Base-by-base conservation (phyloP, 441 rosid genomes). In the Melastoma candidum region DNA sequence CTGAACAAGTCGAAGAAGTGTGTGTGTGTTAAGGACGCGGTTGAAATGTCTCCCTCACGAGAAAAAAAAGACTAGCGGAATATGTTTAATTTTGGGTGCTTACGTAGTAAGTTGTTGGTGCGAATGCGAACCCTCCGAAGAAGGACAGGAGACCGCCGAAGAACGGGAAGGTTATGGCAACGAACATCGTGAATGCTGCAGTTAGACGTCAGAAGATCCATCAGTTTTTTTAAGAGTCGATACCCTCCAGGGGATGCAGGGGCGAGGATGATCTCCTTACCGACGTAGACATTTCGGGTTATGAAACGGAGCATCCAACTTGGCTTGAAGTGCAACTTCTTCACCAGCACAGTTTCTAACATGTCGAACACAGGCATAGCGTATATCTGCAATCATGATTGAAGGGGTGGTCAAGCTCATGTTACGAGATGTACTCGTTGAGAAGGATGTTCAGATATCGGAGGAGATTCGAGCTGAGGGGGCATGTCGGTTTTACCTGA, bases 401-500 rank as follows among this genome's bases (percentile, higher is more conserved):
- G 8, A 36, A 36, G 41, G 41, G 8, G 22, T 4, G 41, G 41
- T 36, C 8, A 17, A 17, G 22, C 22, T 17, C 22, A 17, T 17
- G 22, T 36, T 36, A 36, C 8, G 41, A 9, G 41, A 4, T 36
- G 41, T 36, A 9, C 41, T 36, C 8, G 10, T 36, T 2, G 6
- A 36, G 8, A 36, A 36, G 41, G 7, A 4, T 36, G 8, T 4
- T 4, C 8, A 36, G 6, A 36, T 36, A 17, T 36, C 8, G 8
- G 8, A 36, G 8, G 41, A 36, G 41, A 36, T 36, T 9, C 41
- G 8, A 9, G 8, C 8, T 36, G 6, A 1, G 41, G 8, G 8
- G 41, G 41, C 8, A 36, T 36, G 6, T 6, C 41, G 6, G 41
- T 9, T 9, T 36, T 2, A 80, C 90, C 86, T 80, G 90, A 60